Conservation (phyloP, 2,329 filamentous ascomycete genomes). For the Seiridium unicorne region DNA sequence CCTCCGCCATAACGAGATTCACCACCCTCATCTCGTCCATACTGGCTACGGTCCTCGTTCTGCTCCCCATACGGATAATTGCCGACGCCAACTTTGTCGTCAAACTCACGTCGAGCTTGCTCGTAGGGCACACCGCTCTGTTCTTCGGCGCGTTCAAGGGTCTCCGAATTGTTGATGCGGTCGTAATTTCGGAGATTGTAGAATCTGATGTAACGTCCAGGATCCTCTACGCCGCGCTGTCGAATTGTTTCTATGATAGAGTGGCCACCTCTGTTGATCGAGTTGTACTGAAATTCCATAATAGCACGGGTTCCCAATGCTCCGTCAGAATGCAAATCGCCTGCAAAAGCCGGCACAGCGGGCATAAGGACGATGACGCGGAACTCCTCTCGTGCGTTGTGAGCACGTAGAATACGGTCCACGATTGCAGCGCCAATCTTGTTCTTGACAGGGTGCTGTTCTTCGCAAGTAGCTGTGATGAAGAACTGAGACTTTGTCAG, state of each 20-base stretch:
- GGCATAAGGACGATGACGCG: constrained; percentile 78
- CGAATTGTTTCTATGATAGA: constrained; percentile 73
- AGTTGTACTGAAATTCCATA: constrained; percentile 84
- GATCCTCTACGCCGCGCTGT: constrained; percentile 63
- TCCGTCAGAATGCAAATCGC: constrained; percentile 71
- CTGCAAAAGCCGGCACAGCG: constrained; percentile 78
- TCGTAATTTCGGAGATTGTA: constrained; percentile 86
- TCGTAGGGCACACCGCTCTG: constrained; percentile 67
- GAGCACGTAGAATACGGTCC: constrained; percentile 71
- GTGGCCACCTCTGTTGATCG: constrained; percentile 73
- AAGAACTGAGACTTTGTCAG: constrained; percentile 59
- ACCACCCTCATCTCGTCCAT: not conserved
- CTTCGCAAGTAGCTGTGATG: constrained; percentile 73
- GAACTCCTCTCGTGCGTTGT: constrained; percentile 63
- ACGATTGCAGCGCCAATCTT: constrained; percentile 78
- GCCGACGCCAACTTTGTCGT: constrained; percentile 42
- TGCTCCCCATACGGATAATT: constrained; percentile 19
- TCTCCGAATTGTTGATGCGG: constrained; percentile 69
- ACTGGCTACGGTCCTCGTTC: constrained; percentile 26
- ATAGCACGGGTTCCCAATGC: constrained; percentile 74
- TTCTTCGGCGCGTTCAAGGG: constrained; percentile 60
- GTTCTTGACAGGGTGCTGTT: constrained; percentile 73
- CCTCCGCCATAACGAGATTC: constrained; percentile 10
- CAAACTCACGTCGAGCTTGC: constrained; percentile 57
- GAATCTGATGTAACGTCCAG: constrained; percentile 73